Evolutionary conservation across 2,329 filamentous ascomycete genomes (phyloP), one percentile per base, ranked within the genome.

Genomic region (Parastagonospora nodorum): DNA sequence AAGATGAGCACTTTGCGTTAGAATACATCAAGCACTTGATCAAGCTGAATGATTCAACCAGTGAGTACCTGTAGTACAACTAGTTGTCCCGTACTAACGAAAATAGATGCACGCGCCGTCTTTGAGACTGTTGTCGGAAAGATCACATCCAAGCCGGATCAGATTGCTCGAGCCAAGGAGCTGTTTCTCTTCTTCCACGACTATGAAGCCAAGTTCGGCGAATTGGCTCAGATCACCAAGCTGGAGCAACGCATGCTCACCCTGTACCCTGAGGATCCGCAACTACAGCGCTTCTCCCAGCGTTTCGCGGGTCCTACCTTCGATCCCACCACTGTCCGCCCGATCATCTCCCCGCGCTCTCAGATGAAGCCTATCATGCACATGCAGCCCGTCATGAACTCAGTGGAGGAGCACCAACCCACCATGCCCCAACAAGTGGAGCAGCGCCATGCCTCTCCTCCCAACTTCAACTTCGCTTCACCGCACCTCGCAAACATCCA

Each of bases 11-110:
- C 50, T 97, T 97, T 75, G 91, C 95, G 57, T 82, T 99, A 44
- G 92, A 97, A 74, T 97, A 99, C 73, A 81, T 99, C 64, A 97
- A 96, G 77, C 94, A 96, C 74, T 79, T 99, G 52, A 89, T 97
- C 64, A 88, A 89, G 10, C 91, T 90, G 69, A 93, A 96, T 63
- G 94, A 99, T 74, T 88, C 92, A 41, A 96, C 91, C 29, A 97
- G 90, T 95, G 82, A 82, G 89, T 81, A 31, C 5, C 48, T 36
- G 32, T 15, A 14, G 40, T 63, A 50, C 63, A 12, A 42, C 9
- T 6, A 16, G 15, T 9, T 30, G 8, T 30, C 7, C 2, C 10
- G 31, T 43, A 51, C 51, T 69, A 50, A 64, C 41, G 27, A 15
- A 15, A 30, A 30, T 61, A 92, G 92, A 99, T 81, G 94, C 94